phyloP scores from a whole-genome alignment of 2,329 filamentous ascomycete species.

The Beauveria sp. region DNA sequence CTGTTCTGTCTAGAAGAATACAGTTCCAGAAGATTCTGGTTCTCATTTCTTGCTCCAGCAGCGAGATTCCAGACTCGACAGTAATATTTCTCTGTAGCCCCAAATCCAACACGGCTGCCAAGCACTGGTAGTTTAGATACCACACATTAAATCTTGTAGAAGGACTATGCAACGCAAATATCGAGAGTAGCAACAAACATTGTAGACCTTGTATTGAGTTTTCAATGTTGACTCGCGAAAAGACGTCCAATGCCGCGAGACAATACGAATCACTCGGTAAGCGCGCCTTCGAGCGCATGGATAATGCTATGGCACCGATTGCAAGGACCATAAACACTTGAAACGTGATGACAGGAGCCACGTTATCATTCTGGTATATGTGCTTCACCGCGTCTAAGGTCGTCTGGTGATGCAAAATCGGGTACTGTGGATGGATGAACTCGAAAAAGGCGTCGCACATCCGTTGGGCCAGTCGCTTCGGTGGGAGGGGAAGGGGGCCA shows the following conservation, averaged over 20 bases:
- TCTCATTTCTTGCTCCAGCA: conserved; percentile 46
- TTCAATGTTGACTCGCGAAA: conserved; percentile 39
- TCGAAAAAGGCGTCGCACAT: conserved; percentile 41
- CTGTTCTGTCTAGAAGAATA: conserved; percentile 41
- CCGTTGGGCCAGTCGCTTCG: conserved; percentile 28
- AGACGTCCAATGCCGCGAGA: conserved; percentile 36
- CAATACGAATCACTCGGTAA: conserved; percentile 43
- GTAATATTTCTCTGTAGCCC: conserved; percentile 44
- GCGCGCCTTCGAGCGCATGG: conserved; percentile 32
- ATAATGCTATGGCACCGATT: conserved; percentile 38
- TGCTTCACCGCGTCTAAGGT: conserved; percentile 32
- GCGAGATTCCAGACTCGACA: conserved; percentile 32
- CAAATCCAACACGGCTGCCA: conserved; percentile 42
- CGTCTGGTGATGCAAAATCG: conserved; percentile 38
- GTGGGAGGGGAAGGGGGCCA: conserved; percentile 25
- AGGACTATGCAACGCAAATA: conserved; percentile 44
- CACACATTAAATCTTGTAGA: conserved; percentile 42
- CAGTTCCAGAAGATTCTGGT: conserved; percentile 49
- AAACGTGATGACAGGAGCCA: conserved; percentile 29
- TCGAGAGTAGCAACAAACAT: conserved; percentile 36
- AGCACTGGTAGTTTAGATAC: conserved; percentile 49
- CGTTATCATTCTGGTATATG: conserved; percentile 25
- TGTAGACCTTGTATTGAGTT: conserved; percentile 42
- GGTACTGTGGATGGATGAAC: conserved; percentile 39
- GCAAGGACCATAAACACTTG: conserved; percentile 48